phyloP scores from a whole-genome alignment of 192 early-diverging fungal species.

The Phlyctochytrium arcticum region DNA sequence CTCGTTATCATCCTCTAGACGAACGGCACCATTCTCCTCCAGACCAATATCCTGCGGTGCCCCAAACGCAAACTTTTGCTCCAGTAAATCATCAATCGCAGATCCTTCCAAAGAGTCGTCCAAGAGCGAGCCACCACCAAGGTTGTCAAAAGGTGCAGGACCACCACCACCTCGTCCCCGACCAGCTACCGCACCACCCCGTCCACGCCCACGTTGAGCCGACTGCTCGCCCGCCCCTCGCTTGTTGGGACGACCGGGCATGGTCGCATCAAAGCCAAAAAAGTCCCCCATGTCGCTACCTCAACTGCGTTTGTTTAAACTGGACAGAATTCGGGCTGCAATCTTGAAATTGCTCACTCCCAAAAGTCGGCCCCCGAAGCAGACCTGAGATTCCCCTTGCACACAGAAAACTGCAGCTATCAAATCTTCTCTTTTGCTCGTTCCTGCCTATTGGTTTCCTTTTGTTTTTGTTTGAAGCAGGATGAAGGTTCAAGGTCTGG shows the following conservation, averaged over 20 bases:
- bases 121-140: conserved; percentile 1
- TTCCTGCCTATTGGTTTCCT: no score
- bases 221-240: neutral
- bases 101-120: conserved; percentile 18
- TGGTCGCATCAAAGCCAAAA: conserved; percentile 39
- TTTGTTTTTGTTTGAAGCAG: no score
- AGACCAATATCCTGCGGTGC: conserved; percentile 15
- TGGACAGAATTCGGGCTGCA: no score
- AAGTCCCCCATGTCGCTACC: conserved; percentile 16
- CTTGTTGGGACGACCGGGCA: conserved; percentile 16
- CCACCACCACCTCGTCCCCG: neutral
- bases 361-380: no score
- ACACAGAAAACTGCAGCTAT: no score
- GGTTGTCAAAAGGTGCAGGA: conserved; percentile 13
- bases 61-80: conserved; percentile 37
- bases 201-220: neutral
- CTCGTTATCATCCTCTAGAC: conserved; percentile 34
- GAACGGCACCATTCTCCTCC: conserved; percentile 18
- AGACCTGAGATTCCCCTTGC: no score
- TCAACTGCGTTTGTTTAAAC: no score
- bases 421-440: no score
- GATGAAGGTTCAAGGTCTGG: no score
- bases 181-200: neutral
- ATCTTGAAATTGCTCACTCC: no score
- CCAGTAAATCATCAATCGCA: conserved; percentile 39